Conservation (phyloP, 2,329 filamentous ascomycete genomes). For the Mollisia scopiformis region DNA sequence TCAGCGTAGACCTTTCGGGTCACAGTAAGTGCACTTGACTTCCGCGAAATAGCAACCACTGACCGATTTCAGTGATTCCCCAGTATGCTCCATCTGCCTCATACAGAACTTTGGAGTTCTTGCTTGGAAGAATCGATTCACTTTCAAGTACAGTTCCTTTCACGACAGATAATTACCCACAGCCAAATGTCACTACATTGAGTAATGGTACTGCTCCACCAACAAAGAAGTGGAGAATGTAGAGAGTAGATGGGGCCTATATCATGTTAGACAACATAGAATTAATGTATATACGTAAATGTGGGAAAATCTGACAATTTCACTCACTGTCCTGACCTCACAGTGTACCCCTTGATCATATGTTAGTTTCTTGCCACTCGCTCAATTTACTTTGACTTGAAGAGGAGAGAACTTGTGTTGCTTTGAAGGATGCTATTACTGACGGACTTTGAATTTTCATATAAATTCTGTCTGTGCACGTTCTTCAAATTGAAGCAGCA, state of each 20-base stretch:
- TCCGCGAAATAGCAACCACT: background rate
- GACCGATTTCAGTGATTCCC: slow-evolving; percentile 41
- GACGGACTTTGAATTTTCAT: too few species aligned
- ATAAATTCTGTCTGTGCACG: too few species aligned
- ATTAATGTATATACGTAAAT: background rate
- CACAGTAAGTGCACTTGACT: slow-evolving; percentile 55
- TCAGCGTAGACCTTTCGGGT: slow-evolving; percentile 64
- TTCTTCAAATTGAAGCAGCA: too few species aligned
- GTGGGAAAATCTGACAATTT: too few species aligned
- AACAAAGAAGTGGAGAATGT: background rate
- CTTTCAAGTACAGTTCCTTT: slow-evolving; percentile 49
- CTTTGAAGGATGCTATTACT: too few species aligned
- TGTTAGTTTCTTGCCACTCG: too few species aligned
- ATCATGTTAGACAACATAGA: too few species aligned
- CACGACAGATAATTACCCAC: slow-evolving; percentile 25
- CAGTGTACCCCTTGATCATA: too few species aligned
- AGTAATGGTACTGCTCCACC: slow-evolving; percentile 25
- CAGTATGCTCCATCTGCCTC: slow-evolving; percentile 70
- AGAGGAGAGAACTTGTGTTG: too few species aligned
- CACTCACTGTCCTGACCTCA: too few species aligned
- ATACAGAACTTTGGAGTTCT: slow-evolving; percentile 74
- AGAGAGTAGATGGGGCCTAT: too few species aligned
- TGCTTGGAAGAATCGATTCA: slow-evolving; percentile 70
- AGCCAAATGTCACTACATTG: slow-evolving; percentile 18
- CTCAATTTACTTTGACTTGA: too few species aligned